A percentile compares a stretch with the other conserved stretches of the same genome.
Evolutionary conservation across 495 filamentous ascomycete species (phyloP).

Genomic region (Penicillium canariense): DNA sequence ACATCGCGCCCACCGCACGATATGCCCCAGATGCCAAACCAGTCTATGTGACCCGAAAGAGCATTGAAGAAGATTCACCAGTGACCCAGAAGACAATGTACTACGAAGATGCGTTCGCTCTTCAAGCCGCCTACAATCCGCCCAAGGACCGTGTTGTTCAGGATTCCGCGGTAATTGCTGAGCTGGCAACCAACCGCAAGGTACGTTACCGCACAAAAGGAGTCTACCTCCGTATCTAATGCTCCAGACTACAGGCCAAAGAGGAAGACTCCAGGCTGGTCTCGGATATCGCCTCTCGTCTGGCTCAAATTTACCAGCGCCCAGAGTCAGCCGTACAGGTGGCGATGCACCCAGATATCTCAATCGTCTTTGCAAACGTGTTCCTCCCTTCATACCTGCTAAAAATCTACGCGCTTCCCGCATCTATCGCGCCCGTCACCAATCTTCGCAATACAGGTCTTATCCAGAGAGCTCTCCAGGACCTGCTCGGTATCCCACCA

Average conservation of each 20-base stretch:
- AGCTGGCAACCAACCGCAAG: slow-evolving; percentile 80
- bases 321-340: slow-evolving; percentile 70
- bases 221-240: not conserved
- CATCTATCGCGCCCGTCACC: slow-evolving; percentile 65
- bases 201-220: slow-evolving; percentile 45
- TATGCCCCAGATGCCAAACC: slow-evolving; percentile 15
- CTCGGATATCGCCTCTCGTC: slow-evolving; percentile 61
- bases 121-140: slow-evolving; percentile 49
- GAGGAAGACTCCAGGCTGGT: slow-evolving; percentile 54
- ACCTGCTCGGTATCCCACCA: slow-evolving; percentile 60
- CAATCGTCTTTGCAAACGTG: slow-evolving; percentile 68
- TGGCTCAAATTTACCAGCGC: slow-evolving; percentile 71
- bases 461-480: slow-evolving; percentile 66
- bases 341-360: slow-evolving; percentile 69
- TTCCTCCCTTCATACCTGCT: slow-evolving; percentile 79
- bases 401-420: slow-evolving; percentile 69
- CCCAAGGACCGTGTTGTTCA: slow-evolving; percentile 57
- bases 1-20: slow-evolving; percentile 6
- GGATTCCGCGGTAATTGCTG: slow-evolving; percentile 71
- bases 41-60: slow-evolving; percentile 9
- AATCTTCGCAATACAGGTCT: slow-evolving; percentile 82
- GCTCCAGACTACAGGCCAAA: slow-evolving; percentile 28
- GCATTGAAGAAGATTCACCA: slow-evolving; percentile 20
- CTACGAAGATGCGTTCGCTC: slow-evolving; percentile 59
- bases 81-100: slow-evolving; percentile 45